A percentile compares a stretch with the other conserved stretches of the same genome.
These are phyloP conservation scores for Blumeriella jaapii DNA, from an alignment of 2,329 filamentous ascomycete species.

Conservation along the genomic window DNA sequence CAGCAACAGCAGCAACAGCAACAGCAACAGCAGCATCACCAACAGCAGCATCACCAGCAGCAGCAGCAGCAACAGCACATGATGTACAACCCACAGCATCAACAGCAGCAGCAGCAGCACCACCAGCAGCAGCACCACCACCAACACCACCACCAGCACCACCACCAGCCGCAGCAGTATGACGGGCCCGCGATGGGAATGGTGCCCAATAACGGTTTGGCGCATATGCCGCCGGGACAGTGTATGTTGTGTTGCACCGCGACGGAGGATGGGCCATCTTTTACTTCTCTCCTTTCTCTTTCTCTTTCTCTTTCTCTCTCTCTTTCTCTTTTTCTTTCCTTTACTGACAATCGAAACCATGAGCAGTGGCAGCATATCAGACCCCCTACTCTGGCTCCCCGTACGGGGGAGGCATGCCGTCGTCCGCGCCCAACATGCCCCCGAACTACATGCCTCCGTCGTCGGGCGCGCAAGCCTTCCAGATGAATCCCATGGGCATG, in stretches of 20 bases:
- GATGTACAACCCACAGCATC: constrained; percentile 40
- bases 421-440: constrained; percentile 33
- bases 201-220: constrained; percentile 40
- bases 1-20: constrained; percentile 17
- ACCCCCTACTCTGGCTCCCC: constrained; percentile 45
- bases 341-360: not conserved
- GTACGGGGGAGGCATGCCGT: constrained; percentile 33
- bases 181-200: constrained; percentile 38
- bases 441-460: constrained; percentile 47
- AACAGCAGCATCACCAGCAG: constrained; percentile 18
- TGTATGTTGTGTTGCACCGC: constrained; percentile 25
- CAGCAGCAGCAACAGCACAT: constrained; percentile 33
- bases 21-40: constrained; percentile 19
- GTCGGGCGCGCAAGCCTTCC: constrained; percentile 38
- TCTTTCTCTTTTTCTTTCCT: constrained; percentile 1
- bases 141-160: no score
- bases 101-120: no score
- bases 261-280: constrained; percentile 3
- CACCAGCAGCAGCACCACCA: no score
- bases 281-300: not conserved
- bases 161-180: no score
- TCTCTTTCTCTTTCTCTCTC: constrained; percentile 1
- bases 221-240: constrained; percentile 25
- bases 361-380: constrained; percentile 42
- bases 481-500: constrained; percentile 39